Evolutionary conservation across 352 stramenopile species (phyloP), one percentile per base, ranked within the genome.

Genomic region (Phytophthora fragariae): DNA sequence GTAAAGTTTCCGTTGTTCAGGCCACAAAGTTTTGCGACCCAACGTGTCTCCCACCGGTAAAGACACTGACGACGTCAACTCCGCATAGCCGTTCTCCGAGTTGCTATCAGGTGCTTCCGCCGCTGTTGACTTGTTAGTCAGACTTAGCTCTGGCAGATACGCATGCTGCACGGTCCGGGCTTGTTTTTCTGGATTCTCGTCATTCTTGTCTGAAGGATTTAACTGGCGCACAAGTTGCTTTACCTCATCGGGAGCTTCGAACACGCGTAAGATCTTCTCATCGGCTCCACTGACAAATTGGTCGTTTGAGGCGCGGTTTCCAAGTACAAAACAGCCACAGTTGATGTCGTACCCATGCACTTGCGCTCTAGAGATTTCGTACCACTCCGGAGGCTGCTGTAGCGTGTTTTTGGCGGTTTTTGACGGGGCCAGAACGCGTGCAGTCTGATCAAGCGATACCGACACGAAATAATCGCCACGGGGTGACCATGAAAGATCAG

Each of bases 301-400:
- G 14, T 89, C 78, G 21, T 70, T 88, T 79, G 41, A 53, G 49
- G 15, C 10, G 17, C 6, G 47, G 2, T 44, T 11, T 21, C 59
- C 60, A 10, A 68, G 44, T 4, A 92, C 54, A 44, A 95, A 94
- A 41, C 77, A 80, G 4, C 65, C 88, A 29, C 88, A 95, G 66
- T 94, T 92, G 65, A 95, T 77, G 54, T 95, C 86, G 49, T 95
- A 94, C 27, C 88, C 88, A 46, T 95, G 88, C 8, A 95, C 88
- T 79, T 94, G 88, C 1, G 84, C 86, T 29, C 88, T 78, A 17
- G 88, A 93, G 29, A 95, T 87, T 70, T 95, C 88, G 68, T 80
- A 74, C 80, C 80, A 92, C 52, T 62, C 33, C 11, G 12, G 55
- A 55, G 74, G 39, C 14, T 54, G 8, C 12, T 14, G 17, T 39